A percentile compares a stretch with the other conserved stretches of the same genome.
Evolutionary conservation across 1,139 yeast species (phyloP).

Genomic region (Hyphopichia fennica): DNA sequence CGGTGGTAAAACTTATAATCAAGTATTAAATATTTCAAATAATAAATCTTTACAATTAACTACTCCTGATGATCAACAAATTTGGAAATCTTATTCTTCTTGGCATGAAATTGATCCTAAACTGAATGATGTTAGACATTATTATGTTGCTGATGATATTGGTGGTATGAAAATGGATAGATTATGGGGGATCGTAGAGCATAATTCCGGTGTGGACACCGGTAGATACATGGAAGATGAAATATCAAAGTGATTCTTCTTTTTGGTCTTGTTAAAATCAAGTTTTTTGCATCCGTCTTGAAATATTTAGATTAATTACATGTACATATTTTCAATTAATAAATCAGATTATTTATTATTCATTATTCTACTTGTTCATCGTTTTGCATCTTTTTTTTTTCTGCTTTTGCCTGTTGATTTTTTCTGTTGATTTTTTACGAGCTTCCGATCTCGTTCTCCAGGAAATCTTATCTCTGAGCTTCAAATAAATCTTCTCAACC

Average conservation of each 20-base stretch:
- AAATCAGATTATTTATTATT: no score
- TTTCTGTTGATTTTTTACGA: background rate
- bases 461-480: background rate
- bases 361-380: no score
- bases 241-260: background rate
- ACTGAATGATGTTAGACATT: conserved; percentile 35
- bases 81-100: conserved; percentile 54
- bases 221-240: conserved; percentile 50
- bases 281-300: no score
- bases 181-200: conserved; percentile 76
- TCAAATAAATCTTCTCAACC: no score
- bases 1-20: conserved; percentile 67
- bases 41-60: conserved; percentile 42
- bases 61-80: conserved; percentile 23
- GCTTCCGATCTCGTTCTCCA: background rate
- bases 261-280: no score
- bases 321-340: no score
- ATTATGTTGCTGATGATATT: conserved; percentile 67
- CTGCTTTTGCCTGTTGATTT: background rate
- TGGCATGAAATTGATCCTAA: conserved; percentile 52
- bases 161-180: conserved; percentile 86
- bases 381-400: no score
- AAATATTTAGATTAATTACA: no score
- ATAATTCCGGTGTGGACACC: conserved; percentile 61
- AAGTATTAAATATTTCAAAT: conserved; percentile 51